Evolutionary conservation across 1,139 yeast species (phyloP), one percentile per base, ranked within the genome.

Genomic region (Sugiyamaella sp.): DNA sequence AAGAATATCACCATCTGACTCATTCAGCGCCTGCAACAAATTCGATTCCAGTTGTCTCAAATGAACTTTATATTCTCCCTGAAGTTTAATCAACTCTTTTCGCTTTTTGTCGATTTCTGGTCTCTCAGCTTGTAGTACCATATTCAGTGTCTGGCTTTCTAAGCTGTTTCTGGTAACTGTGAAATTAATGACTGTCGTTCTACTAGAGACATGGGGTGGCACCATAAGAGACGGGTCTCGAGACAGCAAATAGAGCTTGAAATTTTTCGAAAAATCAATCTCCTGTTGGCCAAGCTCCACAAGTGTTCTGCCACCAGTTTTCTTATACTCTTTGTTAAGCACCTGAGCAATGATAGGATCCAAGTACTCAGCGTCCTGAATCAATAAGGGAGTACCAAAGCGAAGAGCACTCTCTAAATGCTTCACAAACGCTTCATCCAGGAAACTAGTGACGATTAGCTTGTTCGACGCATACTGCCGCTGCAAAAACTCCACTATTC

Each of bases 341-440:
- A 91, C 69, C 0, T 85, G 76, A 55, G 81, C 81, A 20, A 91
- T 66, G 10, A 87, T 71, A 0, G 97, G 96, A 66, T 91, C 93
- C 64, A 81, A 82, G 61, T 78, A 74, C 64, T 91, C 97, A 2
- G 91, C 89, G 69, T 91, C 95, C 61, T 81, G 82, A 27, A 91
- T 78, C 10, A 91, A 66, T 8, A 91, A 73, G 0, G 80, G 66
- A 3, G 89, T 90, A 6, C 99, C 98, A 74, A 91, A 91, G 57
- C 95, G 74, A 24, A 91, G 68, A 0, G 96, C 85, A 64, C 89
- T 86, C 65, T 89, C 96, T 22, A 91, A 69, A 51, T 82, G 87
- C 62, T 82, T 85, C 3, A 80, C 67, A 66, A 85, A 87, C 0
- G 85, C 80, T n/a, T 79, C 80, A 62, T 86, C 89, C 51, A 86